phyloP scores from a whole-genome alignment of 140 eudicot genomes.

The Stevia rebaudiana region DNA sequence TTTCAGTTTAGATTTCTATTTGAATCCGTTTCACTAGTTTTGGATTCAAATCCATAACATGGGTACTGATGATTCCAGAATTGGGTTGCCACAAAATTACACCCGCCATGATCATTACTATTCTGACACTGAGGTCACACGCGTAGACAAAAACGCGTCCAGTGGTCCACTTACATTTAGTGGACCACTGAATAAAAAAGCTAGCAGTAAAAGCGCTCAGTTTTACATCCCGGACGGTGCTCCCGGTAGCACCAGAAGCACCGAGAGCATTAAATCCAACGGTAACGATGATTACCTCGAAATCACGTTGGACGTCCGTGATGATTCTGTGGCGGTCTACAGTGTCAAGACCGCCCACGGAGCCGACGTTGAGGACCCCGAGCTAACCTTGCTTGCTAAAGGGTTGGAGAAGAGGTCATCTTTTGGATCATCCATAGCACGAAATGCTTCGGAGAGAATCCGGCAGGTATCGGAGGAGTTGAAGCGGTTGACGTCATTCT shows the following conservation, averaged over 20 bases:
- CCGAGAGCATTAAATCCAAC: neutral
- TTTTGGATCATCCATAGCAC: slow-evolving; percentile 42
- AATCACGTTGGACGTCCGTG: slow-evolving; percentile 82
- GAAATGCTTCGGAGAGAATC: slow-evolving; percentile 50
- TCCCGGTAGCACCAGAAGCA: neutral
- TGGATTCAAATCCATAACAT: slow-evolving; percentile 35
- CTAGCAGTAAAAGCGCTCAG: slow-evolving; percentile 39
- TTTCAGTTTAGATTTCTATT: neutral
- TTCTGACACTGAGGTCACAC: slow-evolving; percentile 50
- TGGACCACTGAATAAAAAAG: slow-evolving; percentile 47
- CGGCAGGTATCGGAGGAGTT: slow-evolving; percentile 72
- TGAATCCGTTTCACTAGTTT: neutral
- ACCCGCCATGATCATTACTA: slow-evolving; percentile 41
- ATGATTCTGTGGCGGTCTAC: slow-evolving; percentile 79
- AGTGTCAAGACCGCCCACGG: slow-evolving; percentile 69
- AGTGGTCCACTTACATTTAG: slow-evolving; percentile 50
- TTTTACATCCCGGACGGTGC: slow-evolving; percentile 38
- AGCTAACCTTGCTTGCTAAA: slow-evolving; percentile 47
- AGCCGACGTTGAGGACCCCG: slow-evolving; percentile 51
- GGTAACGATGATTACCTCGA: slow-evolving; percentile 57
- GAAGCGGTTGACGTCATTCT: slow-evolving; percentile 45
- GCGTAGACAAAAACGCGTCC: slow-evolving; percentile 31
- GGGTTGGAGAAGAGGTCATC: slow-evolving; percentile 62
- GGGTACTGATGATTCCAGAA: slow-evolving; percentile 27
- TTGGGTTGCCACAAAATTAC: slow-evolving; percentile 19